A percentile compares a stretch with the other conserved stretches of the same genome.
These are phyloP conservation scores for Casuarina glauca DNA, from an alignment of 306 rosid genomes.

Conservation along the genomic window DNA sequence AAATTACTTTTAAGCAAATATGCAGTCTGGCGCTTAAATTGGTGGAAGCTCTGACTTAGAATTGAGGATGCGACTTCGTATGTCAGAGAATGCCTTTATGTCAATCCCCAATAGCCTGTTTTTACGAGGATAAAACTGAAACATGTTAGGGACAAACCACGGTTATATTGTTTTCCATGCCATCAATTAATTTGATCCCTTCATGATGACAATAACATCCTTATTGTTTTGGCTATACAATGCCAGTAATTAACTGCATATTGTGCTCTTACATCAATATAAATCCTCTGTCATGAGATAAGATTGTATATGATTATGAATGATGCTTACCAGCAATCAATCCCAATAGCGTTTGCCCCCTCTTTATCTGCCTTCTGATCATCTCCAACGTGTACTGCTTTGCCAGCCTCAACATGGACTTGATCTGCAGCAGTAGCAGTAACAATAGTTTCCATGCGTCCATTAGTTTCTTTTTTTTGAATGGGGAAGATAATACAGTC, in stretches of 20 bases:
- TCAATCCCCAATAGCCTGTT: constrained; percentile 92
- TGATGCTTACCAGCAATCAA: constrained; percentile 78
- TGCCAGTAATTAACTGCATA: constrained; percentile 2
- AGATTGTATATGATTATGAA: constrained; percentile 19
- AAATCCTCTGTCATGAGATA: not conserved
- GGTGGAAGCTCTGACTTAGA: constrained; percentile 27
- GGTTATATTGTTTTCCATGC: not conserved
- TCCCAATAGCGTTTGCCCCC: constrained; percentile 78
- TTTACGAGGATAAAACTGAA: constrained; percentile 21
- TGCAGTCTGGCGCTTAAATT: not conserved
- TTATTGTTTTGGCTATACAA: not conserved
- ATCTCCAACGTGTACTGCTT: constrained; percentile 85
- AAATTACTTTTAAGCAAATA: not conserved
- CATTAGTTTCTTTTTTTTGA: not conserved
- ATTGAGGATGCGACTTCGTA: constrained; percentile 52
- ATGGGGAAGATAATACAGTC: not conserved
- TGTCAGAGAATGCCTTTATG: constrained; percentile 69
- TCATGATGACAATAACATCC: not conserved
- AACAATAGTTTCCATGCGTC: not conserved
- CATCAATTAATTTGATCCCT: not conserved
- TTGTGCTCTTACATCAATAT: not conserved
- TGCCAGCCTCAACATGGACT: constrained; percentile 58
- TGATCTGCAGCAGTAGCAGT: constrained; percentile 47
- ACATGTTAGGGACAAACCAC: not conserved
- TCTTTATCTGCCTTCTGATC: constrained; percentile 74